These are phyloP conservation scores for Acanthamoeba triangularis DNA, from an alignment of 208 protist genomes.

Conservation along the genomic window DNA sequence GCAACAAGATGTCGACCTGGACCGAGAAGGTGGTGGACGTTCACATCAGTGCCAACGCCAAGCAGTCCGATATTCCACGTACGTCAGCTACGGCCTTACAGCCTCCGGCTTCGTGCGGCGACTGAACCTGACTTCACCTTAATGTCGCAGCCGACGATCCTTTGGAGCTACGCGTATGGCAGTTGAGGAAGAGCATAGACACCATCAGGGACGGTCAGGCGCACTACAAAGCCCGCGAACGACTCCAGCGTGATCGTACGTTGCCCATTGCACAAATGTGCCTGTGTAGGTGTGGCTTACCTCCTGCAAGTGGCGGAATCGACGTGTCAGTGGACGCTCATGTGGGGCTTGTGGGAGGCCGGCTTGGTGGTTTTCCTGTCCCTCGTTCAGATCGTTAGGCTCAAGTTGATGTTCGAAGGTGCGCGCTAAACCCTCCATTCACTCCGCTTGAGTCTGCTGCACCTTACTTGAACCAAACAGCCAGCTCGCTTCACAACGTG, in stretches of 20 bases:
- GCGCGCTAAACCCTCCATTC: no score
- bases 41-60: not conserved
- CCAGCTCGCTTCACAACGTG: not conserved
- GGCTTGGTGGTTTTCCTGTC: not conserved
- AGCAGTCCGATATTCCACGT: not conserved
- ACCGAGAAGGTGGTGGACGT: constrained; percentile 18
- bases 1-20: constrained; percentile 14
- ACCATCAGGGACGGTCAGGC: not conserved
- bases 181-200: not conserved
- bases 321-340: constrained; percentile 16
- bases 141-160: not conserved
- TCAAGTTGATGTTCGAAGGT: constrained; percentile 12
- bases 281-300: not conserved
- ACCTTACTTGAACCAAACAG: not conserved
- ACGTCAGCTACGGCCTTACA: not conserved
- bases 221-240: not conserved
- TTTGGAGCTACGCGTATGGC: not conserved
- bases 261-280: not conserved
- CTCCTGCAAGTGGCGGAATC: not conserved
- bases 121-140: not conserved
- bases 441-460: not conserved
- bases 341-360: constrained; percentile 40
- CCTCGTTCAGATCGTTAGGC: not conserved
- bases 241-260: constrained; percentile 6
- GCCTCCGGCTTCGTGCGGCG: no score